Evolutionary conservation across 2,329 filamentous ascomycete species (phyloP).

Genomic region (Fusarium kyushuense): DNA sequence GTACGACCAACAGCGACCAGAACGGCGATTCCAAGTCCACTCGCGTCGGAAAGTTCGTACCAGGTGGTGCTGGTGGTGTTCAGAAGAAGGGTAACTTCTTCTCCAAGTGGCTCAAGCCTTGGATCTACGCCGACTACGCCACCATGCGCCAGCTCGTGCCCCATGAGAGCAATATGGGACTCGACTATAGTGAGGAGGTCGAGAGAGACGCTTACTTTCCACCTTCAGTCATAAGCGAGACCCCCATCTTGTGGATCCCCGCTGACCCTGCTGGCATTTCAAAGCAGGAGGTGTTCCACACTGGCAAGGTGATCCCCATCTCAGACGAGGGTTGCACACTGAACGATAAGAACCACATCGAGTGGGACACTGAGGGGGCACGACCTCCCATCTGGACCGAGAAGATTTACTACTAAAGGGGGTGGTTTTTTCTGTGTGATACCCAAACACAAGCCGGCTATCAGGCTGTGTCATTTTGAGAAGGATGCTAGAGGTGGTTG

Average conservation of each 20-base stretch:
- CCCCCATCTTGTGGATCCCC: slow-evolving; percentile 81
- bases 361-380: slow-evolving; percentile 57
- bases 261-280: slow-evolving; percentile 76
- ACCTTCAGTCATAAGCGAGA: slow-evolving; percentile 71
- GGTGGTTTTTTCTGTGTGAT: slow-evolving; percentile 39
- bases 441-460: slow-evolving; percentile 44
- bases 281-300: slow-evolving; percentile 76
- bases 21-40: slow-evolving; percentile 30
- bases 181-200: slow-evolving; percentile 70
- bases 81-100: slow-evolving; percentile 66
- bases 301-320: slow-evolving; percentile 74
- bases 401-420: slow-evolving; percentile 58
- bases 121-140: slow-evolving; percentile 78
- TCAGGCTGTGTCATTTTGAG: slow-evolving; percentile 40
- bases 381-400: slow-evolving; percentile 60
- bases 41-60: slow-evolving; percentile 39
- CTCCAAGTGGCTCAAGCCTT: slow-evolving; percentile 77
- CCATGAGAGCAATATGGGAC: slow-evolving; percentile 59
- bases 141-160: slow-evolving; percentile 79
- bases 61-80: slow-evolving; percentile 39
- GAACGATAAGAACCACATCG: slow-evolving; percentile 69
- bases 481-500: background rate
- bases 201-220: slow-evolving; percentile 79
- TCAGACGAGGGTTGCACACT: slow-evolving; percentile 78
- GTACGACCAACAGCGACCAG: slow-evolving; percentile 24